These are phyloP conservation scores for Coprinellus aureogranulatus DNA, from an alignment of 768 basidiomycete species.

Conservation along the genomic window DNA sequence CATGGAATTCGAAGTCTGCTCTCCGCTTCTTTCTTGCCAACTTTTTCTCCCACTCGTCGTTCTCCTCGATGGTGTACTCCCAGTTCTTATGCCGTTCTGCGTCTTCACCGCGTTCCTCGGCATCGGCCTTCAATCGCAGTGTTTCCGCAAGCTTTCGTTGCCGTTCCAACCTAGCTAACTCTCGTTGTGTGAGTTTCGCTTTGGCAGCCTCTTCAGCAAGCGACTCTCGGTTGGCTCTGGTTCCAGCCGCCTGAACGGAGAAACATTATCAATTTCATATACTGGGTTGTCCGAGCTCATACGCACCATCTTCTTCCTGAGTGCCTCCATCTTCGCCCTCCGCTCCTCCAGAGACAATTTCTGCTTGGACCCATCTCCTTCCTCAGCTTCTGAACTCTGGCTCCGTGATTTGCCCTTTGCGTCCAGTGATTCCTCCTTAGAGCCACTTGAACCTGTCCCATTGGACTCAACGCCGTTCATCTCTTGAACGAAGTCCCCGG, in stretches of 20 bases:
- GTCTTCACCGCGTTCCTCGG: slow-evolving; percentile 90
- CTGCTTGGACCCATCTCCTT: slow-evolving; percentile 19
- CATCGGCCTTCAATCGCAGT: slow-evolving; percentile 80
- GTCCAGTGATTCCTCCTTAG: slow-evolving; percentile 4
- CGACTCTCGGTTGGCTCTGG: slow-evolving; percentile 81
- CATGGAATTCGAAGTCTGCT: slow-evolving; percentile 89
- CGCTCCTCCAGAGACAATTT: slow-evolving; percentile 65
- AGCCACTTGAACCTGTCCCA: slow-evolving; percentile 10
- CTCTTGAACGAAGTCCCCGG: slow-evolving; percentile 28
- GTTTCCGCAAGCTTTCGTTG: slow-evolving; percentile 89
- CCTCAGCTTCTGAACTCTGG: slow-evolving; percentile 19
- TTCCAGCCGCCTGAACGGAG: slow-evolving; percentile 67
- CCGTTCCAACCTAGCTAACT: slow-evolving; percentile 80
- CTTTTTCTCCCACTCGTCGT: slow-evolving; percentile 95
- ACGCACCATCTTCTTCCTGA: slow-evolving; percentile 79
- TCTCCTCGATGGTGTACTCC: slow-evolving; percentile 95
- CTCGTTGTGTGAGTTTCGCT: slow-evolving; percentile 72
- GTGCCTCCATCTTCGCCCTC: slow-evolving; percentile 70
- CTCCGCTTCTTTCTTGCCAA: slow-evolving; percentile 75
- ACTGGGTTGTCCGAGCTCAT: too few species aligned
- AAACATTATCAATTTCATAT: slow-evolving; percentile 5
- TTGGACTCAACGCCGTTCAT: slow-evolving; percentile 26
- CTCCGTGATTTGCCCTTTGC: slow-evolving; percentile 5
- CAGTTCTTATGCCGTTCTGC: slow-evolving; percentile 88
- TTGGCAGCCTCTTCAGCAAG: slow-evolving; percentile 83